Evolutionary conservation across 306 rosid genomes (phyloP).

Genomic region (Crataegus laevigata): DNA sequence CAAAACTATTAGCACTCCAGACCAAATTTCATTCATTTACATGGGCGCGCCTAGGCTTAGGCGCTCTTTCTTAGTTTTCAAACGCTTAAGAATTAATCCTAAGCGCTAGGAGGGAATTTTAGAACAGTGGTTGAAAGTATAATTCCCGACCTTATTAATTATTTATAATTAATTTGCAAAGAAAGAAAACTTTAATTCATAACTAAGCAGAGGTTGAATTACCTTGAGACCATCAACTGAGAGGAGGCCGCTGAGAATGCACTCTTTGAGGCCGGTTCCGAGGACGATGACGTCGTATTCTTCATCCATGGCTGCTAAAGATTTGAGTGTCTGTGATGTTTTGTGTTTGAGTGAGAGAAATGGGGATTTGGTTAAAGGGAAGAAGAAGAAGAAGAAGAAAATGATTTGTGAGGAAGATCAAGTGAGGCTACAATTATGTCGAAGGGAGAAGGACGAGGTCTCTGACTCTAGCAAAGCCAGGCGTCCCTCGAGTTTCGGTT

Average conservation of each 20-base stretch:
- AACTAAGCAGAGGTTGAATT: background rate
- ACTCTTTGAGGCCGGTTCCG: constrained; percentile 55
- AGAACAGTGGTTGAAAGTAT: too few species aligned
- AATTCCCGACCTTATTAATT: too few species aligned
- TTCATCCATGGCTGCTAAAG: constrained; percentile 39
- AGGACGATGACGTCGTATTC: constrained; percentile 48
- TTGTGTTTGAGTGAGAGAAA: background rate
- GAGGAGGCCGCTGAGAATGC: constrained; percentile 56
- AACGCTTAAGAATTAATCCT: too few species aligned
- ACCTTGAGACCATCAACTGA: constrained; percentile 50
- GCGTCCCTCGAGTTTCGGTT: constrained; percentile 18
- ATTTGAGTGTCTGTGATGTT: background rate
- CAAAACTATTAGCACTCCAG: background rate
- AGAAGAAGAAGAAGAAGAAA: background rate
- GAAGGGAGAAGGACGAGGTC: constrained; percentile 9
- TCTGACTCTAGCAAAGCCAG: background rate
- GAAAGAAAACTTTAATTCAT: background rate
- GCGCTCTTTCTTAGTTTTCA: too few species aligned
- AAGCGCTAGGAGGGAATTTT: too few species aligned
- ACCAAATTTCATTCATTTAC: too few species aligned
- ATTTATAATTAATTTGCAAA: too few species aligned
- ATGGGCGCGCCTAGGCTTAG: too few species aligned
- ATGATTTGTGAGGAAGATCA: background rate
- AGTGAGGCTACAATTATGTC: constrained; percentile 2
- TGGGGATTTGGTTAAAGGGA: background rate